phyloP scores from a whole-genome alignment of 768 basidiomycete genomes.

The Termitomyces sp. region DNA sequence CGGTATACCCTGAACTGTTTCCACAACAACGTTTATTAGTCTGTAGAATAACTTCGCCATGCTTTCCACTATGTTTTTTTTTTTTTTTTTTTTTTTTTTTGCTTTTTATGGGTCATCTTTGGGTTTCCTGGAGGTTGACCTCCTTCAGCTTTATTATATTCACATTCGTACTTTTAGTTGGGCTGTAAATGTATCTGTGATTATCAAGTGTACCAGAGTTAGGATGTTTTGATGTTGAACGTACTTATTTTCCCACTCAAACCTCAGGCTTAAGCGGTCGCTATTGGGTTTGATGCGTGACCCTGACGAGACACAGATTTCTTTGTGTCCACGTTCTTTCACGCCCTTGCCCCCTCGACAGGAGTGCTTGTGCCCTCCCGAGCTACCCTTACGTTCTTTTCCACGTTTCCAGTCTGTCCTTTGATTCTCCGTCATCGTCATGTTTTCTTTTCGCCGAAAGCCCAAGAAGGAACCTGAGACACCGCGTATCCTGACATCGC shows the following conservation, averaged over 20 bases:
- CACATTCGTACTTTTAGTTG: constrained; percentile 12
- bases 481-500: constrained; percentile 59
- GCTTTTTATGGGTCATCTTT: constrained; percentile 12
- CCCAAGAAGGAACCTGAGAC: constrained; percentile 44
- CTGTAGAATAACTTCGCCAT: constrained; percentile 30
- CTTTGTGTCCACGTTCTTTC: constrained; percentile 8
- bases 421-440: constrained; percentile 23
- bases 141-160: constrained; percentile 11
- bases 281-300: constrained; percentile 10
- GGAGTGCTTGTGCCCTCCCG: constrained; percentile 5
- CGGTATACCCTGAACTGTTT: constrained; percentile 49
- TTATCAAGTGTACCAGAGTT: constrained; percentile 7
- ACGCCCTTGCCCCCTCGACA: constrained; percentile 2
- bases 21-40: constrained; percentile 13
- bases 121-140: constrained; percentile 14
- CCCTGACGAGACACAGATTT: constrained; percentile 6
- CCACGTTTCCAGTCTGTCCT: constrained; percentile 12
- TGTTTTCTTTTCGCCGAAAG: constrained; percentile 78
- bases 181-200: constrained; percentile 26
- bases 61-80: constrained; percentile 24
- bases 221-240: background rate
- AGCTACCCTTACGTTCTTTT: constrained; percentile 13
- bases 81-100: constrained; percentile 19
- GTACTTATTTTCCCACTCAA: constrained; percentile 14
- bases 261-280: background rate